Evolutionary conservation across 768 basidiomycete genomes (phyloP), one percentile per base, ranked within the genome.

Genomic region (Tephrocybe rancida): DNA sequence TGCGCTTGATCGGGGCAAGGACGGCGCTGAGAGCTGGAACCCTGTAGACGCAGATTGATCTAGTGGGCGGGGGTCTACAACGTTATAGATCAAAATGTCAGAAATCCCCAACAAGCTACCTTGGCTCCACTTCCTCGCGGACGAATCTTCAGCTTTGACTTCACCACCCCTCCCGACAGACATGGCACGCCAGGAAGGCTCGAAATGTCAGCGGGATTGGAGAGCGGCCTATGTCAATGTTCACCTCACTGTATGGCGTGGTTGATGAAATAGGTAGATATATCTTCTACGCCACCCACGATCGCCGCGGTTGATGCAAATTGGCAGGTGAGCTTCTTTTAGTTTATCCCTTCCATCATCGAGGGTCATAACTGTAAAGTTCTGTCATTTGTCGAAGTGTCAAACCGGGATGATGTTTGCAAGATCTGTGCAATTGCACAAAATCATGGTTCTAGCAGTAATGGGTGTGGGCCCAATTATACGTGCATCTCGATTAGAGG

Each of bases 21-120:
- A 75, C 0, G 93, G 93, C 2, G 83, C 87, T 0, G 70, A 90
- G 39, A 86, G 81, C 56, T 96, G 93, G 95, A 92, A 96, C 63
- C 92, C 92, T 5, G 81, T 93, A 26, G 77, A 89, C 59, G 76
- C 67, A 16, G 67, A 73, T 27, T 81, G 60, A 72, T 56, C 22
- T 21, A 34, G 21, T 37, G 9, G 7, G 16, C 16, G n/a, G 35
- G 7, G 16, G 16, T 37, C 16, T 37, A 18, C 11, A 37, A 37
- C 35, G 16, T n/a, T 7, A 11, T 7, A 5, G 16, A 37, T 37
- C n/a, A 18, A 32, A 32, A 32, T 37, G 16, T 37, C 5, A 9
- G 7, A 30, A 6, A 7, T n/a, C 11, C 35, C 16, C 35, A 11
- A 37, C n/a, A 18, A 37, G 35, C 7, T 37, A 7, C 9, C n/a